phyloP scores from a whole-genome alignment of 2,329 filamentous ascomycete species.

The Alternaria brassicicola region DNA sequence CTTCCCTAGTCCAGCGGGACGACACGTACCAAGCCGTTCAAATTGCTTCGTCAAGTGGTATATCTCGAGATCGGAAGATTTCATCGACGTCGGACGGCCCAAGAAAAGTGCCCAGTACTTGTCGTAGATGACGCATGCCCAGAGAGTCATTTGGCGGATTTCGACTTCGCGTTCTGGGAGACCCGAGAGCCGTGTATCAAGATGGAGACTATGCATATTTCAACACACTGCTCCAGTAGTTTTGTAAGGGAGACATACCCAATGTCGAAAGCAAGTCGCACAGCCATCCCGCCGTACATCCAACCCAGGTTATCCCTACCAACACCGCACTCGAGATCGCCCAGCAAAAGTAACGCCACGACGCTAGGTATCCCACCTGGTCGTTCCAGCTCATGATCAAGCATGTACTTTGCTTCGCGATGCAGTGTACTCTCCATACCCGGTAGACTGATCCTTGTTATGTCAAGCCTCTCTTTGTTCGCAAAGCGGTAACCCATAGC shows the following conservation, averaged over 20 bases:
- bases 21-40: constrained; percentile 51
- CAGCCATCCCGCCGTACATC: constrained; percentile 58
- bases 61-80: constrained; percentile 58
- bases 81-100: constrained; percentile 61
- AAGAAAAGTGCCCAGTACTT: constrained; percentile 62
- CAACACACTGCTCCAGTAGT: not conserved
- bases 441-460: constrained; percentile 55
- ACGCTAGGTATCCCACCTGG: constrained; percentile 61
- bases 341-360: constrained; percentile 59
- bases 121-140: constrained; percentile 61
- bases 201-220: constrained; percentile 52
- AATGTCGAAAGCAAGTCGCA: constrained; percentile 35
- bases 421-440: constrained; percentile 60
- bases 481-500: constrained; percentile 61
- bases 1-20: constrained; percentile 42
- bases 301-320: constrained; percentile 62
- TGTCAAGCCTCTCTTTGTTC: constrained; percentile 57
- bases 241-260: constrained; percentile 22
- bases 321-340: constrained; percentile 61
- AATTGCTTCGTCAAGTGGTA: constrained; percentile 56
- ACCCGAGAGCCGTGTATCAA: constrained; percentile 52
- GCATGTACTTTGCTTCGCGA: constrained; percentile 61
- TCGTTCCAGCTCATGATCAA: constrained; percentile 60
- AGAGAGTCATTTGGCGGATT: constrained; percentile 59
- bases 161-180: constrained; percentile 56